phyloP scores from a whole-genome alignment of 164 flowering plant species.

The Buxus sempervirens region DNA sequence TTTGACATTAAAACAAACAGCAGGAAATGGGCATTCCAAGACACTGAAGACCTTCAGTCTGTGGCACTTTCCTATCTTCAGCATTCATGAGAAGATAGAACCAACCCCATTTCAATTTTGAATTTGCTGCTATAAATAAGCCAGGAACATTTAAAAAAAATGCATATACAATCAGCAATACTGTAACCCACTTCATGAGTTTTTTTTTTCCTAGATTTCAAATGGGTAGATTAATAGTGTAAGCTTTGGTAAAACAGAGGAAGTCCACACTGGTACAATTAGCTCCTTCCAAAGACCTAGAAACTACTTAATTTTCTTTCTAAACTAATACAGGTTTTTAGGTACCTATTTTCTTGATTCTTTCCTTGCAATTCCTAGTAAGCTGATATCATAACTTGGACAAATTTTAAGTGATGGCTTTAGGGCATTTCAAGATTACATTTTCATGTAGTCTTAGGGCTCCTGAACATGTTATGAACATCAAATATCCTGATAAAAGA shows the following conservation, averaged over 20 bases:
- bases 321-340: no score
- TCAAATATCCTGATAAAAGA: no score
- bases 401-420: no score
- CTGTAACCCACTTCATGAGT: slow-evolving; percentile 12
- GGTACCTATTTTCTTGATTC: no score
- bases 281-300: background rate
- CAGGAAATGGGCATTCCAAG: slow-evolving; percentile 55
- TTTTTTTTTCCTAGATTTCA: slow-evolving; percentile 21
- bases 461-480: no score
- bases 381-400: no score
- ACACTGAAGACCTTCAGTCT: slow-evolving; percentile 61
- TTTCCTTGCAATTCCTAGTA: no score
- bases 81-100: slow-evolving; percentile 27
- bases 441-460: no score
- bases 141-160: slow-evolving; percentile 26
- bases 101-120: slow-evolving; percentile 25
- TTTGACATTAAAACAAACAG: slow-evolving; percentile 38
- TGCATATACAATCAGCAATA: slow-evolving; percentile 20
- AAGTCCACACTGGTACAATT: no score
- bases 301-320: background rate
- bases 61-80: slow-evolving; percentile 54
- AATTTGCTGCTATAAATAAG: slow-evolving; percentile 25
- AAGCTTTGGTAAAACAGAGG: background rate
- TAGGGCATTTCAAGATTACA: no score
- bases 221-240: slow-evolving; percentile 17